Evolutionary conservation across 805 yeast genomes (phyloP), one percentile per base, ranked within the genome.

Genomic region (Alloascoidea africana): DNA sequence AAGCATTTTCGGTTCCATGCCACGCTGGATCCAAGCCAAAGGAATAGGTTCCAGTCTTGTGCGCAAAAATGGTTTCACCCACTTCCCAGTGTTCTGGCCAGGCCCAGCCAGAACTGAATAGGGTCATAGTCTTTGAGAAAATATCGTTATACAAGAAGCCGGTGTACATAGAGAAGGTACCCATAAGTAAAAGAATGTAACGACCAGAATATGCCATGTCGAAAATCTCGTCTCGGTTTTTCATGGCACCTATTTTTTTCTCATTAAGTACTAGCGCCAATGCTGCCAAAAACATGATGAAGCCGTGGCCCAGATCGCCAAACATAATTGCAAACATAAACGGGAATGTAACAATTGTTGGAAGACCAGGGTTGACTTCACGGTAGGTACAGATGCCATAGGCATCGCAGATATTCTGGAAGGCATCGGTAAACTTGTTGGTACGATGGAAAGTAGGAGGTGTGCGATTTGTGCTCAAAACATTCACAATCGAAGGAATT

Each of bases 301-400:
- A 70, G 4, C 98, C 98, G 62, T 91, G 98, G 13, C 98, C 98
- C 41, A 87, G 55, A 63, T 91, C 98, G 65, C 98, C 98, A 65
- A 91, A 91, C 98, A 91, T 91, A 50, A 91, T 80, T 18, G 98
- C 96, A 62, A 91, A 91, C 94, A 91, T 82, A 57, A 91, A 91
- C 16, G 98, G 98, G 65, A 91, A 91, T 0, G 98, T 91, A 17
- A 91, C 79, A 35, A 85, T 73, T 1, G 98, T 89, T 3, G 98
- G 89, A 44, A 91, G 64, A 39, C 94, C 98, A 3, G 98, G 95
- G 56, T 91, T 91, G 18, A 91, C 91, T 58, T 91, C 98, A 48
- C 85, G 78, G 60, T 91, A 91, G 2, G 85, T 72, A 5, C 96
- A 91, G 41, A 85, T 67, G 48, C 97, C 98, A 58, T 91, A 91